Base-by-base conservation (phyloP, 2,329 filamentous ascomycete species). In the Xylariales sp. region DNA sequence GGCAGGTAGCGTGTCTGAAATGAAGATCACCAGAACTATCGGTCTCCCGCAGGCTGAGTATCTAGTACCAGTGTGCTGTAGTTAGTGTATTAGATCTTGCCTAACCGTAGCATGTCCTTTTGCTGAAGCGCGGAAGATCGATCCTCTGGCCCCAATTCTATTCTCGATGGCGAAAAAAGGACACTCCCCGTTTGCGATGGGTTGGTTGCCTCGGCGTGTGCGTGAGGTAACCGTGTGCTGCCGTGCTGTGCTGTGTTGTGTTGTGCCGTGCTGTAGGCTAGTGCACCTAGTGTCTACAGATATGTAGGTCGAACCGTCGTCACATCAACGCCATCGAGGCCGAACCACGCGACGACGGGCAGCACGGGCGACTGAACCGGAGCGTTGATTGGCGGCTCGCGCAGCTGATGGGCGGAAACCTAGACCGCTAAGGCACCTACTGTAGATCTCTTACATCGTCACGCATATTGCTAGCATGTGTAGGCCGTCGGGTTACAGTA, bases 11-110 rank as follows among this genome's bases (percentile, higher is more conserved):
- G 59, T 68, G 54, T 69, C 68, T 65, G 46, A 71, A 73, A 76
- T 76, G 73, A 75, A 62, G 74, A 76, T 76, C 74, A 75, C 72
- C 71, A 69, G 68, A 62, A 75, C 73, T 75, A 75, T 75, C 73
- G 74, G 73, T 64, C 70, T 67, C 71, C 68, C 72, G 74, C 73
- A 74, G 69, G 64, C 32, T 53, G 18, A 28, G 50, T 32, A 9
- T 45, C 53, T 50, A 16, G 23, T 23, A 23, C 23, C 23, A 23
- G 23, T 23, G 23, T 23, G 23, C 23, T 23, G 23, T 23, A 23
- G 23, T 23, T 23, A 23, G 23, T 23, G 23, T 23, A 23, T 23
- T 23, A 23, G 23, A 23, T 23, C 23, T 23, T 30, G n/a, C 7
- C 41, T 32, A 10, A 3, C 23, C 32, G 23, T 23, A 23, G 34